These are phyloP conservation scores for Cylindrodendrum hubeiense DNA, from an alignment of 2,329 filamentous ascomycete species.

Conservation along the genomic window DNA sequence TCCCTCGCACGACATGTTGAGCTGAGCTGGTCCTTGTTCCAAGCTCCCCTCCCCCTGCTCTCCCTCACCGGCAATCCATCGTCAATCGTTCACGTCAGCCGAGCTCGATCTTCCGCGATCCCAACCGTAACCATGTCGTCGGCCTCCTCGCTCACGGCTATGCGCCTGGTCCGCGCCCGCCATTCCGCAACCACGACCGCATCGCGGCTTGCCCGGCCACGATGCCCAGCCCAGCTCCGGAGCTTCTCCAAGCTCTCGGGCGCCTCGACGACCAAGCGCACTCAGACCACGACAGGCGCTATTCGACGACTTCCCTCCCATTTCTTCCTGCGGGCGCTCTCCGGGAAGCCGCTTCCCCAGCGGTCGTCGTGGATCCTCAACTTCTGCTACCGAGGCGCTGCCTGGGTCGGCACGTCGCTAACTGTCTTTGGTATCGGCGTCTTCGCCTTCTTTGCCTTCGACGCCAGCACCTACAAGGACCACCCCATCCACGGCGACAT, in stretches of 20 bases:
- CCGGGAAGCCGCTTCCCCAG: conserved; percentile 66
- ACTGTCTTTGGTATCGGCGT: conserved; percentile 77
- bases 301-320: conserved; percentile 35
- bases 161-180: conserved; percentile 40
- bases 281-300: conserved; percentile 11
- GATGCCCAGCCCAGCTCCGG: conserved; percentile 27
- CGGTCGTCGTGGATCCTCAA: conserved; percentile 61
- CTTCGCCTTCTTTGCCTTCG: conserved; percentile 91
- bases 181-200: conserved; percentile 24
- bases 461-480: conserved; percentile 90
- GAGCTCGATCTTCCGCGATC: conserved; percentile 2
- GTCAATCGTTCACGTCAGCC: conserved; percentile 14
- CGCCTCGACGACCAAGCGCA: conserved; percentile 29
- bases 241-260: conserved; percentile 39
- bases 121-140: conserved; percentile 37
- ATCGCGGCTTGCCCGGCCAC: conserved; percentile 31
- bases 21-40: conserved; percentile 17
- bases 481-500: conserved; percentile 77
- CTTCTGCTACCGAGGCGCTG: conserved; percentile 76
- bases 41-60: conserved; percentile 6
- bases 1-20: conserved; percentile 26
- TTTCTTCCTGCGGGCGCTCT: conserved; percentile 56
- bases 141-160: conserved; percentile 37
- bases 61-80: background rate
- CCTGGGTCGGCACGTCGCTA: conserved; percentile 76